Conservation (phyloP, 352 stramenopile genomes). For the Phytophthora pini region DNA sequence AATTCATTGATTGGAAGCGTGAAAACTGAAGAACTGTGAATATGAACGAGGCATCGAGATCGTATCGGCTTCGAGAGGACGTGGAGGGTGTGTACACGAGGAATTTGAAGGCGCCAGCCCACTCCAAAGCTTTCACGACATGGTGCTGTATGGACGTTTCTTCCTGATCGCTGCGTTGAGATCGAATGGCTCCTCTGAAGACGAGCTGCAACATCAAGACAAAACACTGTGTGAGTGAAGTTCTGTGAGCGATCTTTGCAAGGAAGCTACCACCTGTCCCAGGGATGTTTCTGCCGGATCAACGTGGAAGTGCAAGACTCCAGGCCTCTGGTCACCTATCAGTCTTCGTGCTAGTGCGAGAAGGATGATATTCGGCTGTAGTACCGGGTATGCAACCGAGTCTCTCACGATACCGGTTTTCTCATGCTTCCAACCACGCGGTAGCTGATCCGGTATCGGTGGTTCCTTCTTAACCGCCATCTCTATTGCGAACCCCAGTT, state of each 20-base stretch:
- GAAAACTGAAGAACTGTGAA: constrained; percentile 48
- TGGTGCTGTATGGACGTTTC: constrained; percentile 2
- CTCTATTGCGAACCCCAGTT: neutral
- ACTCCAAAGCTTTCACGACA: constrained; percentile 47
- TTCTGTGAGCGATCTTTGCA: no score
- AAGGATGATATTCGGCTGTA: constrained; percentile 22
- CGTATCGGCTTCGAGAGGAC: constrained; percentile 39
- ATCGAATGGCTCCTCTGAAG: constrained; percentile 42
- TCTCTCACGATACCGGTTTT: constrained; percentile 17
- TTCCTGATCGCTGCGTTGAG: neutral
- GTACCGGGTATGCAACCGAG: constrained; percentile 13
- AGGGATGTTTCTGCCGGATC: constrained; percentile 43
- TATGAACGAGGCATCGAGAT: constrained; percentile 47
- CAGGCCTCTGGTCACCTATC: neutral
- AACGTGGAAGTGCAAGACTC: constrained; percentile 16
- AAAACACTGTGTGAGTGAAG: constrained; percentile 2
- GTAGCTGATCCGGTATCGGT: constrained; percentile 2
- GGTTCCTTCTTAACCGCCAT: neutral
- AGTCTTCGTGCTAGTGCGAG: constrained; percentile 23
- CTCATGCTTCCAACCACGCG: neutral
- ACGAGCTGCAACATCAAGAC: constrained; percentile 32
- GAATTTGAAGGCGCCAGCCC: constrained; percentile 39
- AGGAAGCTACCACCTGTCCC: constrained; percentile 41
- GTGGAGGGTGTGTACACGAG: constrained; percentile 46
- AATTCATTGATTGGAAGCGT: constrained; percentile 25